A percentile compares a stretch with the other conserved stretches of the same genome.
Conservation (phyloP, 352 stramenopile genomes). For the Hyaloperonospora arabidopsidis region DNA sequence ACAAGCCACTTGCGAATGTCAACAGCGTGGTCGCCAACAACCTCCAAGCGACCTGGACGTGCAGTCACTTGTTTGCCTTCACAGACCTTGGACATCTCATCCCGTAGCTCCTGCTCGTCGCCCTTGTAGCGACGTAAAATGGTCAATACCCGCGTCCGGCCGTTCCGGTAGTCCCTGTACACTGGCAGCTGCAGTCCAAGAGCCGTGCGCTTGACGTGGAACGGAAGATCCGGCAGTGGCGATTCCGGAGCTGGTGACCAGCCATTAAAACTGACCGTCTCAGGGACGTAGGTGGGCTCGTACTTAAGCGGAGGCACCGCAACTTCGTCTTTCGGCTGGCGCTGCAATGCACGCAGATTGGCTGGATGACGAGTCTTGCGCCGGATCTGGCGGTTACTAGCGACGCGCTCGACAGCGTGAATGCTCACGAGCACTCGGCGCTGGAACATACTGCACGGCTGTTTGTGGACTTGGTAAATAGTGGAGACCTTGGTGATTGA, state of each 20-base stretch:
- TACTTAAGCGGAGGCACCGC: constrained; percentile 74
- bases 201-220: constrained; percentile 76
- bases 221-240: constrained; percentile 56
- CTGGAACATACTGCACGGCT: constrained; percentile 39
- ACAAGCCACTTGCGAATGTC: constrained; percentile 81
- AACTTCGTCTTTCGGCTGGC: constrained; percentile 42
- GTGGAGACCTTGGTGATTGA: constrained; percentile 22
- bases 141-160: constrained; percentile 79
- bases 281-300: constrained; percentile 68
- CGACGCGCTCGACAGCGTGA: constrained; percentile 52
- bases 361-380: constrained; percentile 73
- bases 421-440: constrained; percentile 47
- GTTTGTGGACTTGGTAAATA: too few species aligned
- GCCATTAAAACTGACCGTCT: constrained; percentile 84
- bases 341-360: constrained; percentile 56
- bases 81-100: constrained; percentile 84
- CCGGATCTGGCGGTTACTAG: constrained; percentile 81
- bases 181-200: constrained; percentile 74
- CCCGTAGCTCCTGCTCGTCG: constrained; percentile 63
- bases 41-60: constrained; percentile 68
- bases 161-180: constrained; percentile 82
- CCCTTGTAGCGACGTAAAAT: constrained; percentile 77
- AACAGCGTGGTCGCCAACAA: constrained; percentile 59
- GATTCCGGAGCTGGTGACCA: constrained; percentile 69
- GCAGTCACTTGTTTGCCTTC: constrained; percentile 59